These are phyloP conservation scores for Ampelomyces quisqualis DNA, from an alignment of 2,329 filamentous ascomycete species.

Conservation along the genomic window DNA sequence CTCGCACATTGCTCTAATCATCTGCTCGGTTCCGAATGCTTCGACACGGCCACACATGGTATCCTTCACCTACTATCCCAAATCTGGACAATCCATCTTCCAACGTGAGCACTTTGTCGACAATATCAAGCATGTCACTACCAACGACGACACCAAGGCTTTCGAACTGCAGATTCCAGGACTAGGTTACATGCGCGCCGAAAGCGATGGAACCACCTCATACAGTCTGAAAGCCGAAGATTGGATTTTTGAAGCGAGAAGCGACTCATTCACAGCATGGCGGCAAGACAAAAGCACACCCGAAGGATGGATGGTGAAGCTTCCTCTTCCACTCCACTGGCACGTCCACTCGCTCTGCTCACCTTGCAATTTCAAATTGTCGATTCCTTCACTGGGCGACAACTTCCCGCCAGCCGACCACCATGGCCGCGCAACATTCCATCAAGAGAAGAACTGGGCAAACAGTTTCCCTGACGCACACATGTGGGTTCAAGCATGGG, in stretches of 20 bases:
- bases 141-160: constrained; percentile 30
- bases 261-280: constrained; percentile 46
- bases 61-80: constrained; percentile 53
- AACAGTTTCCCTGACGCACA: constrained; percentile 49
- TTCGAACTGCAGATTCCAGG: constrained; percentile 47
- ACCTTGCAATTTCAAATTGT: constrained; percentile 43
- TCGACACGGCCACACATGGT: constrained; percentile 47
- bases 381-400: constrained; percentile 36
- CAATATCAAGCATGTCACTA: constrained; percentile 40
- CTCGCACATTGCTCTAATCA: constrained; percentile 49
- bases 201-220: constrained; percentile 40
- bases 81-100: constrained; percentile 35
- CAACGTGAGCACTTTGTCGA: constrained; percentile 49
- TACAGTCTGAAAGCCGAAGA: constrained; percentile 36
- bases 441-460: constrained; percentile 57
- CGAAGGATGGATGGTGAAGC: constrained; percentile 48
- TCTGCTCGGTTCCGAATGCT: constrained; percentile 51
- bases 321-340: constrained; percentile 55
- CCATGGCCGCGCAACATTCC: constrained; percentile 44
- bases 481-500: constrained; percentile 40
- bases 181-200: constrained; percentile 44
- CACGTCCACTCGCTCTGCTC: constrained; percentile 53
- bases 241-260: constrained; percentile 47
- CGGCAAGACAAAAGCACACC: constrained; percentile 41
- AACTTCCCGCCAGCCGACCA: constrained; percentile 21